phyloP scores from a whole-genome alignment of 2,329 filamentous ascomycete genomes.

The Tolypocladium nubicola region DNA sequence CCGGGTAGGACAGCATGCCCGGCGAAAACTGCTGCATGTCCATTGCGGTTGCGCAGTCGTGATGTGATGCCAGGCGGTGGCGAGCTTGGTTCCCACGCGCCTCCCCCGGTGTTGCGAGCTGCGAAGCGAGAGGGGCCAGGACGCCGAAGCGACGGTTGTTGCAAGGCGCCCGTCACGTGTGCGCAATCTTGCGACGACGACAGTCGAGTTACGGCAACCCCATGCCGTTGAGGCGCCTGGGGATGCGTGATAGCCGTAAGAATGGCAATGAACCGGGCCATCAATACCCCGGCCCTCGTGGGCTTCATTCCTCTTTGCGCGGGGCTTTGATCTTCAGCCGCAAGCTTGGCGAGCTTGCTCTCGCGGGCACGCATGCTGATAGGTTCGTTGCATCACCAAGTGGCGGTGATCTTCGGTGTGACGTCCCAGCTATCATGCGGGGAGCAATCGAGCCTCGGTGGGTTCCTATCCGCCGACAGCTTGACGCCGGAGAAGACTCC shows the following conservation, averaged over 20 bases:
- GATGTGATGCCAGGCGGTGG: not conserved
- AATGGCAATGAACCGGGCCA: constrained; percentile 17
- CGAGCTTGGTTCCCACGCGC: not conserved
- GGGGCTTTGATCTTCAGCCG: not conserved
- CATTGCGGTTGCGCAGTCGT: constrained; percentile 9
- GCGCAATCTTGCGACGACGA: not conserved
- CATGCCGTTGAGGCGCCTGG: not conserved
- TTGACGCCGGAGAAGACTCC: not conserved
- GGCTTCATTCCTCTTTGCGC: not conserved
- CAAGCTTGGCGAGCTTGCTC: not conserved
- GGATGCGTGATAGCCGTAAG: constrained; percentile 1
- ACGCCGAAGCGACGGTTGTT: not conserved
- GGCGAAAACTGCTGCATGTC: constrained; percentile 16
- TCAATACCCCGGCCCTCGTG: constrained; percentile 15
- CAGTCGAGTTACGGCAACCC: not conserved
- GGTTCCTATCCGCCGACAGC: not conserved
- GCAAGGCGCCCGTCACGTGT: not conserved
- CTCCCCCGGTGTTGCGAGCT: not conserved
- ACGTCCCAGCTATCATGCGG: too few species aligned
- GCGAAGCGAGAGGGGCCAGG: not conserved
- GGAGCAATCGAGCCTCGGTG: not conserved
- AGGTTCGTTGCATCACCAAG: not conserved
- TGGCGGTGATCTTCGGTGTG: too few species aligned
- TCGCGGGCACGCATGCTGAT: not conserved
- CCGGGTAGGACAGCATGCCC: constrained; percentile 17